Evolutionary conservation across 139 green algal genomes (phyloP), one percentile per base, ranked within the genome.

Genomic region (Marvania coccoides): DNA sequence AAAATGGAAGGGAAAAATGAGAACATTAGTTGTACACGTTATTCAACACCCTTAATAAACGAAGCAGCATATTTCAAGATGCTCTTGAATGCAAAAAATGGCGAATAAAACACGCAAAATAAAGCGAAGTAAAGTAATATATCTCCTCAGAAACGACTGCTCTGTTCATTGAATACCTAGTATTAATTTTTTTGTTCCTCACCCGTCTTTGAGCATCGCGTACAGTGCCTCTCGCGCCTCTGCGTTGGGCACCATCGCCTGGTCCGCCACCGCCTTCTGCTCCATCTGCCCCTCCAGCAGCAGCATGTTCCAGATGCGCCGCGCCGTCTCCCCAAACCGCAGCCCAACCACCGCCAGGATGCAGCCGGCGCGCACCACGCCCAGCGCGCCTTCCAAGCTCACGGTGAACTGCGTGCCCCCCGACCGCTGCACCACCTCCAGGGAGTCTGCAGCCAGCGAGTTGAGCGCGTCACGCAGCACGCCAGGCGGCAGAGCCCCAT

Each of bases 191-290:
- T n/a, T n/a, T n/a, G n/a, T n/a, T n/a, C n/a, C 63, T 60, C 83
- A 95, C 19, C 92, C 84, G 10, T 65, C 83, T 15, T 76, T 67
- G 54, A 95, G 73, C 81, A 97, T 86, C 28, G 60, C 70, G 77
- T 97, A 97, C 33, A 96, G 82, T 63, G 88, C 58, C 81, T 95
- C 85, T 2, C 85, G 61, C 1, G 85, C 83, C 24, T 91, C 79
- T 75, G 83, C 82, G 33, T 73, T 65, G 2, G 73, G 69, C 57
- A 89, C 24, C 85, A 92, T 88, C 26, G 76, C 75, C n/a, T 76
- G 36, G 64, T 87, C 81, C 4, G 74, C 71, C 10, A 88, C 74
- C 75, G 89, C 77, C 70, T 95, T 95, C 72, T 95, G 89, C 81
- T 96, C 90, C 78, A 96, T 61, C 74, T 94, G 79, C 0, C 75